phyloP scores from a whole-genome alignment of 2,329 filamentous ascomycete species.

The Aspergillus ruber region DNA sequence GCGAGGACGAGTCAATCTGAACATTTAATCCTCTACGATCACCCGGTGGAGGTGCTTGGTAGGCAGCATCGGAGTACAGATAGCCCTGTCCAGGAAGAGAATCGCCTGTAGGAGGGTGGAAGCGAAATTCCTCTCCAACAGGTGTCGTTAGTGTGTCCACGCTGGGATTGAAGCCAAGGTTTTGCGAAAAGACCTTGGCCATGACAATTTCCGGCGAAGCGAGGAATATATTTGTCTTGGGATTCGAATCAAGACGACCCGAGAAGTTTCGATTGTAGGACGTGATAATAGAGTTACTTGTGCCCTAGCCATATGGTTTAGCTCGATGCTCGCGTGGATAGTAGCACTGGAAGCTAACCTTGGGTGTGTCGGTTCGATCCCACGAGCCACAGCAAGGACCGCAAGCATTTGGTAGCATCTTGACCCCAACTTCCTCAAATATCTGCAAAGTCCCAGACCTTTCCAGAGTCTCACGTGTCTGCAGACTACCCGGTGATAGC shows the following conservation, averaged over 20 bases:
- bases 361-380: slow-evolving; percentile 89
- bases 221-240: slow-evolving; percentile 88
- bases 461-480: slow-evolving; percentile 88
- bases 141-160: slow-evolving; percentile 88
- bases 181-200: slow-evolving; percentile 75
- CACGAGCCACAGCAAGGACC: slow-evolving; percentile 91
- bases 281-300: slow-evolving; percentile 82
- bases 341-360: slow-evolving; percentile 60
- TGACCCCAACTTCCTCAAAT: slow-evolving; percentile 91
- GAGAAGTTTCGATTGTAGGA: slow-evolving; percentile 99
- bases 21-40: slow-evolving; percentile 68
- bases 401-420: slow-evolving; percentile 92
- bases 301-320: too few relatives aligned
- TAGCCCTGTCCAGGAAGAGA: slow-evolving; percentile 77
- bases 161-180: slow-evolving; percentile 88
- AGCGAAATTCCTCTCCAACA: slow-evolving; percentile 92
- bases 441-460: slow-evolving; percentile 87
- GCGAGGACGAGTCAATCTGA: slow-evolving; percentile 56
- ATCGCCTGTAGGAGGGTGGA: slow-evolving; percentile 70
- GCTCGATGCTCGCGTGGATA: too few relatives aligned
- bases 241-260: slow-evolving; percentile 93
- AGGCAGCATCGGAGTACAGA: slow-evolving; percentile 86
- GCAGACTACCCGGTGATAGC: slow-evolving; percentile 90
- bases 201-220: slow-evolving; percentile 86
- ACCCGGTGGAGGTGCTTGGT: slow-evolving; percentile 85